A percentile compares a stretch with the other conserved stretches of the same genome.
These are phyloP conservation scores for Apiospora sp. DNA, from an alignment of 2,329 filamentous ascomycete genomes.

Conservation along the genomic window DNA sequence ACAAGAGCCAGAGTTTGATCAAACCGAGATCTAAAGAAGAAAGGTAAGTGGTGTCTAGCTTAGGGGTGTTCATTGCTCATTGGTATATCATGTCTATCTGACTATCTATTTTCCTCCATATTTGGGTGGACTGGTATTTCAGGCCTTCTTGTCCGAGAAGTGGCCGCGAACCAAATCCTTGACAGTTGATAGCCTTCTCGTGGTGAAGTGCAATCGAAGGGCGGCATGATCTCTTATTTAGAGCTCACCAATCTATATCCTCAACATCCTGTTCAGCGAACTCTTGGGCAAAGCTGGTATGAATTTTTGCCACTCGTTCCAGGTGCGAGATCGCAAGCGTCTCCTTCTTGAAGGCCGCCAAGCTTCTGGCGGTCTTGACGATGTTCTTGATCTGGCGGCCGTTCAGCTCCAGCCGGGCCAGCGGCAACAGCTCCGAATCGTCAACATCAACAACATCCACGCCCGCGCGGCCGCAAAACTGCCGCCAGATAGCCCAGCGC, in stretches of 20 bases:
- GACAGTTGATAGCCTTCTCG: too few relatives aligned
- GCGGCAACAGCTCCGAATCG: slow-evolving; percentile 28
- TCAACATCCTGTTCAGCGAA: neutral
- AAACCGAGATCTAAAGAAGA: neutral
- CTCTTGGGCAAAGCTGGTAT: slow-evolving; percentile 37
- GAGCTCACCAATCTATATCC: neutral
- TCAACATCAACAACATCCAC: too few relatives aligned
- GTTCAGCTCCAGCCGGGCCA: slow-evolving; percentile 38
- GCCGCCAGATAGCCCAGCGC: slow-evolving; percentile 37
- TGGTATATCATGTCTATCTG: neutral
- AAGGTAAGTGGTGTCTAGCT: neutral
- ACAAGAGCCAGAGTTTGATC: neutral
- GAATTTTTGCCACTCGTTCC: slow-evolving; percentile 40
- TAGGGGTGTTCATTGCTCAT: neutral
- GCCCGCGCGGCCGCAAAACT: slow-evolving; percentile 37
- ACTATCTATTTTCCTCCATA: neutral
- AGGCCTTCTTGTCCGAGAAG: too few relatives aligned
- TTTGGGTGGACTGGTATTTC: too few relatives aligned
- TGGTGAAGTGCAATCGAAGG: too few relatives aligned
- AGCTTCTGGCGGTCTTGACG: slow-evolving; percentile 40
- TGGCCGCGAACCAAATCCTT: too few relatives aligned
- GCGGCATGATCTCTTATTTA: neutral
- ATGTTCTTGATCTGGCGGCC: slow-evolving; percentile 45
- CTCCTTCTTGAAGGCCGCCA: slow-evolving; percentile 41
- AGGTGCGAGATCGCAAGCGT: slow-evolving; percentile 39